phyloP scores from a whole-genome alignment of 73 alveolate genomes.

The Diophrys sp. region DNA sequence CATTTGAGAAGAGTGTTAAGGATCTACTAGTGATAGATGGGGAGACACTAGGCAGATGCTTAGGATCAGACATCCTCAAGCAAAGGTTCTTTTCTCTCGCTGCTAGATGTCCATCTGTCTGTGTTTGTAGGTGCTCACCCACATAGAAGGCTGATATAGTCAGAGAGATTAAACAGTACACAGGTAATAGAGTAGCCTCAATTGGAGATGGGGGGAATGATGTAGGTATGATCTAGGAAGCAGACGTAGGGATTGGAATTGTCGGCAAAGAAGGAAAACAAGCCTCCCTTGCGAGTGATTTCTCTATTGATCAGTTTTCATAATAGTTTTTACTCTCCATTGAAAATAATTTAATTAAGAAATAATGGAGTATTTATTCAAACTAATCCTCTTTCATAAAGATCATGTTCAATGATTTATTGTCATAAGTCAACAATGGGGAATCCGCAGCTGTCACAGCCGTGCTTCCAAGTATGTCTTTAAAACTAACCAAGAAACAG shows the following conservation, averaged over 20 bases:
- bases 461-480: too few relatives aligned
- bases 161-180: conserved; percentile 42
- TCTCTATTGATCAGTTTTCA: conserved; percentile 66
- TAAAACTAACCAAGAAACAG: too few relatives aligned
- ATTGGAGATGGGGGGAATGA: conserved; percentile 80
- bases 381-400: too few relatives aligned
- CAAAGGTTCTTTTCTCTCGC: conserved; percentile 43
- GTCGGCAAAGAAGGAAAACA: conserved; percentile 91
- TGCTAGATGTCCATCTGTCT: conserved; percentile 29
- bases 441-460: too few relatives aligned
- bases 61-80: conserved; percentile 10
- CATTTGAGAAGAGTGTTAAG: conserved; percentile 40
- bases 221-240: conserved; percentile 68
- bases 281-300: conserved; percentile 88
- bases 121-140: conserved; percentile 75
- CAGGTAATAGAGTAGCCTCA: conserved; percentile 53
- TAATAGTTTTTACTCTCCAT: too few relatives aligned
- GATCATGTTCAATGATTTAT: too few relatives aligned
- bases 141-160: conserved; percentile 70
- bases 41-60: conserved; percentile 5
- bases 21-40: conserved; percentile 49
- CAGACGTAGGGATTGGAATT: conserved; percentile 90
- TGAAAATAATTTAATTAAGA: too few relatives aligned
- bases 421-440: too few relatives aligned
- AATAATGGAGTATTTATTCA: too few relatives aligned